These are phyloP conservation scores for Scheffersomyces cryptocercus DNA, from an alignment of 1,139 yeast genomes.

Conservation along the genomic window DNA sequence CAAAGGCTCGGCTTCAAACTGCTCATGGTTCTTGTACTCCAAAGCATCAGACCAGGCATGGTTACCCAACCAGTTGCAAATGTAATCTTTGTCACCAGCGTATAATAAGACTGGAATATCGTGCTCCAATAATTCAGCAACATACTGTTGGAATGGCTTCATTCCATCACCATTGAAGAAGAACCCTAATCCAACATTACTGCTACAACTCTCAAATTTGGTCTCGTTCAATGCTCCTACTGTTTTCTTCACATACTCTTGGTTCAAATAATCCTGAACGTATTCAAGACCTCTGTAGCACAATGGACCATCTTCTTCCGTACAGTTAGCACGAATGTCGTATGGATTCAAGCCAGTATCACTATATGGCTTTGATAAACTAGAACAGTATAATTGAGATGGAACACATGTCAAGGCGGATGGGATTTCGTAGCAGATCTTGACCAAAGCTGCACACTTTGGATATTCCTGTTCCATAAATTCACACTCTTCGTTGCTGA, in stretches of 20 bases:
- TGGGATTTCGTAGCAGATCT: constrained; percentile 9
- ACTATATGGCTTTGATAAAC: constrained; percentile 51
- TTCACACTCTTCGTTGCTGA: constrained; percentile 57
- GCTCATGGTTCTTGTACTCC: constrained; percentile 19
- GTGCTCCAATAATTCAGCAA: constrained; percentile 10
- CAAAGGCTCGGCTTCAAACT: constrained; percentile 23
- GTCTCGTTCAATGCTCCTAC: constrained; percentile 11
- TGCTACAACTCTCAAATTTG: constrained; percentile 5
- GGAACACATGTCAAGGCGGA: constrained; percentile 12
- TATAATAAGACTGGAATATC: constrained; percentile 15
- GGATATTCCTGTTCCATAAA: constrained; percentile 17
- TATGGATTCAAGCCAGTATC: constrained; percentile 49
- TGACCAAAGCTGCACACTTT: constrained; percentile 9
- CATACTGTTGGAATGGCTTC: constrained; percentile 12
- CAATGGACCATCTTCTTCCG: constrained; percentile 1
- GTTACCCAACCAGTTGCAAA: constrained; percentile 22
- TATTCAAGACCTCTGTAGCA: constrained; percentile 10
- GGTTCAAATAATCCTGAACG: constrained; percentile 10
- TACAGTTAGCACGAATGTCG: constrained; percentile 13
- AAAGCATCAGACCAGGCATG: constrained; percentile 17
- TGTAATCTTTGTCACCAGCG: constrained; percentile 19
- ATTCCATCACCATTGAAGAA: constrained; percentile 11
- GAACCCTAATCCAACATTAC: constrained; percentile 7
- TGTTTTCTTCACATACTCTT: constrained; percentile 8
- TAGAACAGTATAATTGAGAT: constrained; percentile 10